Conservation (phyloP, 805 yeast species). For the Kurtzmaniella cleridarum region DNA sequence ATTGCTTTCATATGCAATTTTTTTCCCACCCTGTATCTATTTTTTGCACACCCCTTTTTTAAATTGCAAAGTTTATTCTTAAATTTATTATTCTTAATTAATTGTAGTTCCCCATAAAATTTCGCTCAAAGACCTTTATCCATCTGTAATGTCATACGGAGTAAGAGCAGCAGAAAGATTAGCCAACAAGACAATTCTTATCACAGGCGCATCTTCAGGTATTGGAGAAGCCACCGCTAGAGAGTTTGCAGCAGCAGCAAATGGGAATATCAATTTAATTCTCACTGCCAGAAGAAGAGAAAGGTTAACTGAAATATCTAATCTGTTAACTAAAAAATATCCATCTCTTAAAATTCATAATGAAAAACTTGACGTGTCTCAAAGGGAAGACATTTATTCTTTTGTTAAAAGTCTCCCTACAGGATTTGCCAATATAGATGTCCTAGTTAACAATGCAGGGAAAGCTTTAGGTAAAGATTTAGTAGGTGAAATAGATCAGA, state of each 20-base stretch:
- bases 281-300: conserved; percentile 35
- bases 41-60: no score
- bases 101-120: no score
- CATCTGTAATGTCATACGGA: conserved; percentile 28
- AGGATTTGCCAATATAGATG: conserved; percentile 33
- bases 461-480: conserved; percentile 30
- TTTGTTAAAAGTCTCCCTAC: conserved; percentile 25
- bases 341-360: conserved; percentile 24
- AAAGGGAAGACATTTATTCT: conserved; percentile 18
- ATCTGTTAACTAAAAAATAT: conserved; percentile 17
- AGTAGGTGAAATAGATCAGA: conserved; percentile 26
- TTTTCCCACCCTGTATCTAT: no score
- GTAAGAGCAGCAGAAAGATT: conserved; percentile 33
- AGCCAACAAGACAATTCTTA: conserved; percentile 30
- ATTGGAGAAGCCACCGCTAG: conserved; percentile 39
- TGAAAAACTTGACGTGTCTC: conserved; percentile 28
- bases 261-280: conserved; percentile 31
- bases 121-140: no score
- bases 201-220: conserved; percentile 40
- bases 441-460: conserved; percentile 36
- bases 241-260: conserved; percentile 34
- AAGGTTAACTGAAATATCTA: conserved; percentile 19
- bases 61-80: no score
- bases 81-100: no score
- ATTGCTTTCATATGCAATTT: no score